A percentile compares a stretch with the other conserved stretches of the same genome.
Conservation (phyloP, 768 basidiomycete species). For the Auricularia heimuer region DNA sequence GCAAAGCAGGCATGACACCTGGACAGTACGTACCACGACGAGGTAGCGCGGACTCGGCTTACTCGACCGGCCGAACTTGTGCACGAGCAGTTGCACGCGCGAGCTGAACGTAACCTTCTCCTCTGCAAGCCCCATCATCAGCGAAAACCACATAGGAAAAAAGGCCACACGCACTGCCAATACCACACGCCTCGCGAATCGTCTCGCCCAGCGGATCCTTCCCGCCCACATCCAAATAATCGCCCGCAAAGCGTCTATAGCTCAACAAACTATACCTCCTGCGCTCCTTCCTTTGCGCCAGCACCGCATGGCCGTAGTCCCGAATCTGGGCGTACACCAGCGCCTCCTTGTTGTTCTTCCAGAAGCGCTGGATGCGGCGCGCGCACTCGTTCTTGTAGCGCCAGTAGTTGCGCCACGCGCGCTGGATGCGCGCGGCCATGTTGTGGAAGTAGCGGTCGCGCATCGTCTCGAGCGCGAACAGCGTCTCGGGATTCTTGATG, state of each 20-base stretch:
- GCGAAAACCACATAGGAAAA: background rate
- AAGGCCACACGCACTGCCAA: constrained; percentile 47
- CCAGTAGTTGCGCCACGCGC: constrained; percentile 92
- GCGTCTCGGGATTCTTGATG: constrained; percentile 97
- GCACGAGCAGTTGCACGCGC: constrained; percentile 70
- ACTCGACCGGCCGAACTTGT: constrained; percentile 78
- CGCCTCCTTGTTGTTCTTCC: constrained; percentile 95
- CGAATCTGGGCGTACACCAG: constrained; percentile 82
- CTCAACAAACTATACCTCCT: constrained; percentile 88
- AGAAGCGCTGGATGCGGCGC: constrained; percentile 90
- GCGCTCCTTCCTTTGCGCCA: constrained; percentile 87
- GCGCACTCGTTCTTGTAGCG: constrained; percentile 94
- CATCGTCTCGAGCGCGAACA: constrained; percentile 98
- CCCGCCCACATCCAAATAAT: constrained; percentile 88
- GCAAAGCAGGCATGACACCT: background rate
- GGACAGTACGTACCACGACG: constrained; percentile 55
- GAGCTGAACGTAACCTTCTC: constrained; percentile 82
- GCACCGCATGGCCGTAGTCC: constrained; percentile 73
- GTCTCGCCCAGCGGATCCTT: constrained; percentile 64
- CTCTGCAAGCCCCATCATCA: constrained; percentile 27
- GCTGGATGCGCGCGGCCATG: constrained; percentile 95
- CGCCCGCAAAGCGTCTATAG: constrained; percentile 90
- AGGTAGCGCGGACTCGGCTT: constrained; percentile 87
- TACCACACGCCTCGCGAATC: constrained; percentile 57
- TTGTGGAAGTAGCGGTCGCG: constrained; percentile 99